phyloP scores from a whole-genome alignment of 1,284 basidiomycete species.

The Austropuccinia psidii region DNA sequence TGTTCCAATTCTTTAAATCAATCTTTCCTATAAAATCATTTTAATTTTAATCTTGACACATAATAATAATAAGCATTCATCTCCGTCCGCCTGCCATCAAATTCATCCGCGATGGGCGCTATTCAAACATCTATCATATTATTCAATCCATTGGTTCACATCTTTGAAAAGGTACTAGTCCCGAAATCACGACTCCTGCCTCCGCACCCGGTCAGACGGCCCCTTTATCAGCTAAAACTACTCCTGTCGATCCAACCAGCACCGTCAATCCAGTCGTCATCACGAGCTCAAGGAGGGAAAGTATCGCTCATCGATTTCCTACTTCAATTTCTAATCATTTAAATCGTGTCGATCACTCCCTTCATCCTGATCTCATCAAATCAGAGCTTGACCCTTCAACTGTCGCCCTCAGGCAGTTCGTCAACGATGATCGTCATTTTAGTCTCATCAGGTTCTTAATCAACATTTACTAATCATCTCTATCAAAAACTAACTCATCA shows the following conservation, averaged over 20 bases:
- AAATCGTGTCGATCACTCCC: not conserved
- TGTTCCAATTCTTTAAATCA: no score
- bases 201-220: constrained; percentile 9
- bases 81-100: no score
- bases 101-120: no score
- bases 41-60: no score
- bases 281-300: not conserved
- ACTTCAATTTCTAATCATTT: not conserved
- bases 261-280: constrained; percentile 25
- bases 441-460: constrained; percentile 72
- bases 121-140: no score
- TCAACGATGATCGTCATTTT: constrained; percentile 83
- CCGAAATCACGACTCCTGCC: constrained; percentile 29
- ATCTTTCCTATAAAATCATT: no score
- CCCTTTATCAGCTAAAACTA: constrained; percentile 9
- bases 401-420: constrained; percentile 64
- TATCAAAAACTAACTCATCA: not conserved
- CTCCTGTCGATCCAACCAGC: not conserved
- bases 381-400: not conserved
- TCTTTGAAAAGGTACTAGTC: constrained; percentile 17
- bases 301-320: not conserved
- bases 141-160: no score
- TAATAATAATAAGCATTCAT: no score
- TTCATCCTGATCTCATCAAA: not conserved
- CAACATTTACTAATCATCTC: constrained; percentile 38